A percentile compares a stretch with the other conserved stretches of the same genome.
These are phyloP conservation scores for Tagetes patula DNA, from an alignment of 129 eudicot species.

Conservation along the genomic window DNA sequence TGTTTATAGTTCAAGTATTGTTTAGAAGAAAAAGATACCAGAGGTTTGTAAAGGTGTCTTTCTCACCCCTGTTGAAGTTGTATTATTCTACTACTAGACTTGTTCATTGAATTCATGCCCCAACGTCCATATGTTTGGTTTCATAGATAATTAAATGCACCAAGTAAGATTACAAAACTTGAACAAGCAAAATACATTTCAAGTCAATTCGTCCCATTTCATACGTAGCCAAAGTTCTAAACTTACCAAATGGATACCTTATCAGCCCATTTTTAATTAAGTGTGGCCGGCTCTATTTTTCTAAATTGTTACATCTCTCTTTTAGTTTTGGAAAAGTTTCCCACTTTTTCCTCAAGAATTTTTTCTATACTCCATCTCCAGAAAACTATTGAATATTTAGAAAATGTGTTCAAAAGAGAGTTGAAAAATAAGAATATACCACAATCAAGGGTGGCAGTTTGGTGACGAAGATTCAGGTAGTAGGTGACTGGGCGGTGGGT, in stretches of 20 bases:
- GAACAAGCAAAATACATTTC: neutral
- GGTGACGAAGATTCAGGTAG: neutral
- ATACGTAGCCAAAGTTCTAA: neutral
- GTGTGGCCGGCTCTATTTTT: neutral
- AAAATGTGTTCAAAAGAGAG: neutral
- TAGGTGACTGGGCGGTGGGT: neutral
- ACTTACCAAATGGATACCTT: neutral
- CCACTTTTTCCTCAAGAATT: neutral
- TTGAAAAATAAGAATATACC: neutral
- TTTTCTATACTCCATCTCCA: neutral
- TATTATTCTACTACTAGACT: slow-evolving; percentile 2
- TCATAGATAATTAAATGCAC: neutral
- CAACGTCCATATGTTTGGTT: neutral
- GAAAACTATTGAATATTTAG: neutral
- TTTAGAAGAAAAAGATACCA: slow-evolving; percentile 1
- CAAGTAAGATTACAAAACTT: neutral
- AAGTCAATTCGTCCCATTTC: neutral
- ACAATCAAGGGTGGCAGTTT: neutral
- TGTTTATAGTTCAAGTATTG: neutral
- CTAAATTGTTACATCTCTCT: neutral
- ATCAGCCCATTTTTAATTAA: neutral
- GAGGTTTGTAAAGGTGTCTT: neutral
- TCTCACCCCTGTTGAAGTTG: neutral
- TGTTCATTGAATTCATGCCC: neutral
- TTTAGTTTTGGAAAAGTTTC: neutral